Percentiles rank a stretch among this genome's conserved stretches.
phyloP scores from a whole-genome alignment of 441 rosid genomes.

The Lepidium campestre region DNA sequence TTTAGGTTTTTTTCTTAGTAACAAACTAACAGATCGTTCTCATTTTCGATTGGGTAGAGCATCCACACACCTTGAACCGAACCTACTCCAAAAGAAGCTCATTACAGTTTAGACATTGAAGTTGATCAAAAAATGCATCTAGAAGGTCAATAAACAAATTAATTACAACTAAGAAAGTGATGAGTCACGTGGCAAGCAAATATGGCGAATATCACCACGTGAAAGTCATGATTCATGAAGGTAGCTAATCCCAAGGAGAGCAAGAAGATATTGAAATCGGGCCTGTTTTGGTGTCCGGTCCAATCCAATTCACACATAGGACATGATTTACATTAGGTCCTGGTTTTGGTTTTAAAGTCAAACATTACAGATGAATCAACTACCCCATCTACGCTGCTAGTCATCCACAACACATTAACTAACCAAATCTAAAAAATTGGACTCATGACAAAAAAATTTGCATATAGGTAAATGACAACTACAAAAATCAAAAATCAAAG shows the following conservation, averaged over 20 bases:
- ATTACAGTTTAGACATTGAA: not conserved
- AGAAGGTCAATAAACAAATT: not conserved
- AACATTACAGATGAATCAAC: not conserved
- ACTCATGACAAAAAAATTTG: too few relatives aligned
- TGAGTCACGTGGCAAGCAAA: not conserved
- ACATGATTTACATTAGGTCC: not conserved
- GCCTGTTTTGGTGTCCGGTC: not conserved
- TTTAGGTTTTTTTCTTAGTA: not conserved
- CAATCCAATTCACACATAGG: not conserved
- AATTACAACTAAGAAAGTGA: not conserved
- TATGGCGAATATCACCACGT: too few relatives aligned
- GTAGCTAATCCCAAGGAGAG: too few relatives aligned
- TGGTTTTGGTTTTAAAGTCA: not conserved
- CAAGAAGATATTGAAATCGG: not conserved
- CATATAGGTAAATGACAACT: too few relatives aligned
- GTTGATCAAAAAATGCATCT: not conserved
- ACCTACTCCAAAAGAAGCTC: not conserved
- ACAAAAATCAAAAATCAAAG: too few relatives aligned
- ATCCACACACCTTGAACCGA: not conserved
- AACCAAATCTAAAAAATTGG: not conserved
- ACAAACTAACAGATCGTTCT: not conserved
- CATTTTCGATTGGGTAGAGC: not conserved
- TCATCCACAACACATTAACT: not conserved
- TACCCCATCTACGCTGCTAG: not conserved
- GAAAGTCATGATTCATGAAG: too few relatives aligned